Percentiles rank a stretch among this genome's conserved stretches.
Evolutionary conservation across 805 yeast genomes (phyloP).

Genomic region (Soucietia sequanensis): DNA sequence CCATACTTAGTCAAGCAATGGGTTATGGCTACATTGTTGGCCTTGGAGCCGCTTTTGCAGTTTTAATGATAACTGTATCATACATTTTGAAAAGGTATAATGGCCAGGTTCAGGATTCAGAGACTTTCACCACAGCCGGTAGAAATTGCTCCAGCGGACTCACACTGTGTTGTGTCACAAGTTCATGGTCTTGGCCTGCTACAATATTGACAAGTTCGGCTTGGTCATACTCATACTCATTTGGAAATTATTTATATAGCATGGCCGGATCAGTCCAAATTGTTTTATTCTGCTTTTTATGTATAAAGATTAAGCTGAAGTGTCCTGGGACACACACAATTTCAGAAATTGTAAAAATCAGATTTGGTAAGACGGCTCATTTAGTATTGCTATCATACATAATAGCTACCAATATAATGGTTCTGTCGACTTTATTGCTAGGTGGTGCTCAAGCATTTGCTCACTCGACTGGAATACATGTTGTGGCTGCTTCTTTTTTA

Average conservation of each 20-base stretch:
- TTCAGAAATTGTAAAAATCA: constrained; percentile 13
- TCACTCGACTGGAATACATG: constrained; percentile 10
- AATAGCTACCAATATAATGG: constrained; percentile 11
- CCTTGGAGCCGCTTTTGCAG: constrained; percentile 44
- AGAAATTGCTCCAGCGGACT: constrained; percentile 44
- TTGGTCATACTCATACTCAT: constrained; percentile 42
- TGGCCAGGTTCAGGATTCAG: constrained; percentile 43
- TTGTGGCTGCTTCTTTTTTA: constrained; percentile 21
- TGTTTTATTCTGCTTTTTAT: constrained; percentile 16
- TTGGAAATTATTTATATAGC: constrained; percentile 40
- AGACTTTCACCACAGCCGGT: constrained; percentile 43
- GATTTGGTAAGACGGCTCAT: constrained; percentile 13
- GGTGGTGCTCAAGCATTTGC: constrained; percentile 37
- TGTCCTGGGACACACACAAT: constrained; percentile 18
- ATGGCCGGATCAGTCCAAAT: constrained; percentile 26
- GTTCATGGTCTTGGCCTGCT: constrained; percentile 49
- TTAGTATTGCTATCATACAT: constrained; percentile 11
- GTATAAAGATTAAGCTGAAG: constrained; percentile 15
- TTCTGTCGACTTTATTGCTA: constrained; percentile 24
- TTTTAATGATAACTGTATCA: constrained; percentile 35
- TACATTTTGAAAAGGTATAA: constrained; percentile 31
- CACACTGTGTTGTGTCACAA: constrained; percentile 42
- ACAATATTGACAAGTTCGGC: constrained; percentile 28
- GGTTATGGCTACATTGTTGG: constrained; percentile 48
- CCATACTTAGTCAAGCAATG: constrained; percentile 12